Evolutionary conservation across 2,329 filamentous ascomycete species (phyloP).

Genomic region (Arthrobotrys musiformis): DNA sequence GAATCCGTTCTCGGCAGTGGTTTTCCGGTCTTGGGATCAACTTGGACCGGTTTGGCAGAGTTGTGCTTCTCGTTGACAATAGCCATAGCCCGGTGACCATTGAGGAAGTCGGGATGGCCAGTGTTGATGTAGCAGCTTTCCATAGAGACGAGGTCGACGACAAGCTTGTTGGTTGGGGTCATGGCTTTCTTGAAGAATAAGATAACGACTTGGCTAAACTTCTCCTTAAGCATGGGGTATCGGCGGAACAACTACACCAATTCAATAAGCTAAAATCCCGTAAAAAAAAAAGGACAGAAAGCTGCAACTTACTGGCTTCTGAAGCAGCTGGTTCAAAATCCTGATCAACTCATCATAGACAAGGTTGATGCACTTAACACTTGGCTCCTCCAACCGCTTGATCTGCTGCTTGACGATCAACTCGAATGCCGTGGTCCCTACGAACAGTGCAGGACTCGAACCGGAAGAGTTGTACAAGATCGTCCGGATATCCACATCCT

Average conservation of each 20-base stretch:
- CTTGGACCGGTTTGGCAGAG: conserved; percentile 84
- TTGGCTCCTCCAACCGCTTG: conserved; percentile 93
- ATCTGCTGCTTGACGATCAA: conserved; percentile 99
- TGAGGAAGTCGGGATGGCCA: conserved; percentile 96
- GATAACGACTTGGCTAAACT: conserved; percentile 92
- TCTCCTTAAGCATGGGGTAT: conserved; percentile 95
- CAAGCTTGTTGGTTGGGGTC: conserved; percentile 97
- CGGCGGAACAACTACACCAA: conserved; percentile 77
- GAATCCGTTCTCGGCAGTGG: conserved; percentile 79
- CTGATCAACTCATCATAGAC: conserved; percentile 98
- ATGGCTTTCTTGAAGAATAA: conserved; percentile 97
- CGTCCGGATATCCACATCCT: conserved; percentile 96
- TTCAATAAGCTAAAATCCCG: background rate
- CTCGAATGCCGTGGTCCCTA: conserved; percentile 97
- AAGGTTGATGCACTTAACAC: conserved; percentile 94
- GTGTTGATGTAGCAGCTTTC: conserved; percentile 98
- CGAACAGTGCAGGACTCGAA: conserved; percentile 93
- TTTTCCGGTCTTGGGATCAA: conserved; percentile 98
- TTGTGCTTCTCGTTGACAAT: conserved; percentile 94
- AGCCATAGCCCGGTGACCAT: conserved; percentile 96
- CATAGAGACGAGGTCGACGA: conserved; percentile 92
- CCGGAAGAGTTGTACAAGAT: conserved; percentile 99
- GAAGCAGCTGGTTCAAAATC: conserved; percentile 88
- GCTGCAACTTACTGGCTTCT: conserved; percentile 69
- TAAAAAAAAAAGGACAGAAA: background rate